Percentiles rank a stretch among this genome's conserved stretches.
Conservation (phyloP, 768 basidiomycete species). For the Neoboletus magnificus region DNA sequence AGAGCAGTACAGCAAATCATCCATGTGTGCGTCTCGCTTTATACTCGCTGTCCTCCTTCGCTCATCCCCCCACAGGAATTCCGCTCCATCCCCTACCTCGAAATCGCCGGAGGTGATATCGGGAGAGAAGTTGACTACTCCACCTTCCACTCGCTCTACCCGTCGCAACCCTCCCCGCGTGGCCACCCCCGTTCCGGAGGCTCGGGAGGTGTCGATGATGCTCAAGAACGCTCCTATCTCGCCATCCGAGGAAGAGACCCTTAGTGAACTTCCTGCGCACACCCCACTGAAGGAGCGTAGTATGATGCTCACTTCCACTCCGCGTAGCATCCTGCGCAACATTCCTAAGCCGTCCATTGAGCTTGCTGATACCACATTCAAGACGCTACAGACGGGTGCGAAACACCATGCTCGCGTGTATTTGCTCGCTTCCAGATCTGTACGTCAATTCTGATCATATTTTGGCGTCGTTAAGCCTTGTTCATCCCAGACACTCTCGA, state of each 20-base stretch:
- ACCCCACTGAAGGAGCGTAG: slow-evolving; percentile 20
- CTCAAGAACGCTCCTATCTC: slow-evolving; percentile 45
- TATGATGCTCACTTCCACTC: slow-evolving; percentile 22
- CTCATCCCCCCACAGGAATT: slow-evolving; percentile 9
- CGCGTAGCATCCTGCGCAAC: slow-evolving; percentile 25
- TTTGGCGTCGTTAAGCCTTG: background rate
- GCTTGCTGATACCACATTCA: slow-evolving; percentile 21
- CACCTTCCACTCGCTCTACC: slow-evolving; percentile 18
- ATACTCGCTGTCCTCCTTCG: background rate
- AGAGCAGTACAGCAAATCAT: slow-evolving; percentile 25
- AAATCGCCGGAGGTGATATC: slow-evolving; percentile 11
- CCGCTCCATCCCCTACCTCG: slow-evolving; percentile 16
- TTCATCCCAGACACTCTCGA: slow-evolving; percentile 54
- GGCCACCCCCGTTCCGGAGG: slow-evolving; percentile 48
- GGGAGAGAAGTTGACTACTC: slow-evolving; percentile 16
- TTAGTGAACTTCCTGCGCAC: background rate
- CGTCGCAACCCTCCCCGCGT: slow-evolving; percentile 32
- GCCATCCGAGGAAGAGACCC: slow-evolving; percentile 27
- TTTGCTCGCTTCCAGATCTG: slow-evolving; percentile 27
- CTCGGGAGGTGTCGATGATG: slow-evolving; percentile 49
- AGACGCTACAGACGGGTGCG: slow-evolving; percentile 17
- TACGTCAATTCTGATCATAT: slow-evolving; percentile 9
- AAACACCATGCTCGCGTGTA: slow-evolving; percentile 17
- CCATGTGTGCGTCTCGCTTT: slow-evolving; percentile 10
- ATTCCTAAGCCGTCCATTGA: slow-evolving; percentile 20